Conservation (phyloP, 495 filamentous ascomycete species). For the Acidiella bohemica region DNA sequence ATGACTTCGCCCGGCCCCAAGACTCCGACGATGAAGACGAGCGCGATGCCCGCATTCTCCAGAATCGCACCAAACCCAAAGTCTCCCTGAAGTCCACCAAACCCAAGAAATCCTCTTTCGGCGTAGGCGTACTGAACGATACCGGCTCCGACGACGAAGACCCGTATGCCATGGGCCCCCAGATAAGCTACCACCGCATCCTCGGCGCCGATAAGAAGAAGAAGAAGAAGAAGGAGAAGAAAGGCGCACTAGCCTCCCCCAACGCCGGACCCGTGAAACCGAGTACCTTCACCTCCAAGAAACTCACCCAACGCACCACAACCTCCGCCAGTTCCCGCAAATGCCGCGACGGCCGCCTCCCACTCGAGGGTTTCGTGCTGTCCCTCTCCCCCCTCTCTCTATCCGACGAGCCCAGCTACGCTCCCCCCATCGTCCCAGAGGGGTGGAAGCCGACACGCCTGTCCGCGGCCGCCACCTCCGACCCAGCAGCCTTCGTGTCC, state of each 20-base stretch:
- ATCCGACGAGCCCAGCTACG: constrained; percentile 48
- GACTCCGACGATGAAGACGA: constrained; percentile 15
- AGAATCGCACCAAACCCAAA: constrained; percentile 7
- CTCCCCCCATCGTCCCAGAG: constrained; percentile 58
- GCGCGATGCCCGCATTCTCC: constrained; percentile 11
- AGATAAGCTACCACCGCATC: constrained; percentile 74
- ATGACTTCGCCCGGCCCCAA: constrained; percentile 1
- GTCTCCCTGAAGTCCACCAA: constrained; percentile 12
- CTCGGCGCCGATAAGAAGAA: constrained; percentile 82
- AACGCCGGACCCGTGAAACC: constrained; percentile 58
- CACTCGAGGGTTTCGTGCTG: constrained; percentile 74
- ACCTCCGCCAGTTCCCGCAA: constrained; percentile 48
- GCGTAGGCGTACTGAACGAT: constrained; percentile 83
- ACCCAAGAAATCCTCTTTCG: constrained; percentile 47
- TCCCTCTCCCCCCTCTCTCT: constrained; percentile 40
- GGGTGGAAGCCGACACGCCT: constrained; percentile 62
- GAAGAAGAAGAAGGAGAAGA: constrained; percentile 68
- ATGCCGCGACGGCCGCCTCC: constrained; percentile 80
- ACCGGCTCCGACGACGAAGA: constrained; percentile 97
- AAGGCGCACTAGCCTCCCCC: constrained; percentile 33
- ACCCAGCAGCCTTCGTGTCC: constrained; percentile 43
- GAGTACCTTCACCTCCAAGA: constrained; percentile 76
- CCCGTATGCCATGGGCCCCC: constrained; percentile 80
- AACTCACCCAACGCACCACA: constrained; percentile 40
- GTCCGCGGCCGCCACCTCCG: constrained; percentile 26